Conservation (phyloP, 805 yeast species). For the Saturnispora serradocipensis region DNA sequence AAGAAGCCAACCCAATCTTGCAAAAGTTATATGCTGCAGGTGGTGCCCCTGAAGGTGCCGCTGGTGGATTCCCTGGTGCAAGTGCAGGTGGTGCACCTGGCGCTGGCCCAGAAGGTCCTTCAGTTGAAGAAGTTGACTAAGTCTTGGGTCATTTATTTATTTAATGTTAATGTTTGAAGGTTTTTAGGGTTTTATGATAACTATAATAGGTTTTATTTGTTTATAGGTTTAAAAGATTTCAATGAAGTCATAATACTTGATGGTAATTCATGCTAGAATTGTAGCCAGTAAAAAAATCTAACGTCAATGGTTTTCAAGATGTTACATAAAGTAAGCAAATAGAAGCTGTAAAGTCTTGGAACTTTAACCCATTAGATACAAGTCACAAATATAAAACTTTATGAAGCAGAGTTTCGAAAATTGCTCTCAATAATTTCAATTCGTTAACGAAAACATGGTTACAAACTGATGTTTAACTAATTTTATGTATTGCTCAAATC, state of each 20-base stretch:
- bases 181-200: neutral
- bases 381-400: no score
- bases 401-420: no score
- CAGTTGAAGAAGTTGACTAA: conserved; percentile 77
- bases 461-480: neutral
- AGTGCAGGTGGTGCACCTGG: conserved; percentile 21
- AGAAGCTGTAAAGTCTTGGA: no score
- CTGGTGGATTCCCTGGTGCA: conserved; percentile 27
- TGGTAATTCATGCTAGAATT: no score
- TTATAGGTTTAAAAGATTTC: neutral
- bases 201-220: neutral
- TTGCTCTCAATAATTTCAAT: no score
- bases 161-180: neutral
- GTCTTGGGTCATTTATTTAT: conserved; percentile 1
- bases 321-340: no score
- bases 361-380: no score
- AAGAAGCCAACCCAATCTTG: conserved; percentile 92
- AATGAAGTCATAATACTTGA: neutral
- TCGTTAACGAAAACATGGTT: neutral
- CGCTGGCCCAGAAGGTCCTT: conserved; percentile 42
- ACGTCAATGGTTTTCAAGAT: no score
- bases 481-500: neutral
- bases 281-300: no score
- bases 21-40: conserved; percentile 93
- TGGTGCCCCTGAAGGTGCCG: conserved; percentile 68